Conservation (phyloP, 345 rosid genomes). For the Raphanus sativus region DNA sequence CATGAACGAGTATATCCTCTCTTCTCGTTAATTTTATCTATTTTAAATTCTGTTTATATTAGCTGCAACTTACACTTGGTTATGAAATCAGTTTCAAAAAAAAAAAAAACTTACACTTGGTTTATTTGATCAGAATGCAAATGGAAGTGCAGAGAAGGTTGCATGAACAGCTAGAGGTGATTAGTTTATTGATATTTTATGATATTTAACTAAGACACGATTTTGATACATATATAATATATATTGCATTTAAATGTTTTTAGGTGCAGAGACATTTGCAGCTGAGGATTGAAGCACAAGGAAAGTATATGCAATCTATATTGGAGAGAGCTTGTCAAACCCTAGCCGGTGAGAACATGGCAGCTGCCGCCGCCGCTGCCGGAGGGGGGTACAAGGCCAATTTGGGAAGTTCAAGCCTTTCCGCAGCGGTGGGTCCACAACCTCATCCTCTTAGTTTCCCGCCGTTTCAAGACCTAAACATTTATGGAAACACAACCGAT, state of each 20-base stretch:
- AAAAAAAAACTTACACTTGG: conserved; percentile 57
- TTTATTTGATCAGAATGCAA: conserved; percentile 85
- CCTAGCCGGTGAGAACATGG: conserved; percentile 70
- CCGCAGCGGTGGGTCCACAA: conserved; percentile 42
- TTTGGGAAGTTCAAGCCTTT: conserved; percentile 51
- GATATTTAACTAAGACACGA: background rate
- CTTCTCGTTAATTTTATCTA: background rate
- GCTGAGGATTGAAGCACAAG: conserved; percentile 97
- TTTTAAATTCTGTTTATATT: background rate
- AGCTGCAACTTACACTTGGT: conserved; percentile 49
- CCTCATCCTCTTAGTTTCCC: conserved; percentile 64
- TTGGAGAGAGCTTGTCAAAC: conserved; percentile 95
- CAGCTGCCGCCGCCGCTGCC: conserved; percentile 38
- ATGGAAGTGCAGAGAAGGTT: conserved; percentile 99
- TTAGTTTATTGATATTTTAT: background rate
- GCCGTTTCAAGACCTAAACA: conserved; percentile 89
- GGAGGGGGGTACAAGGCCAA: conserved; percentile 49
- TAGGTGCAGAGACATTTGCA: conserved; percentile 98
- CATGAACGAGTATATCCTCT: conserved; percentile 71
- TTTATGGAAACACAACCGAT: conserved; percentile 56
- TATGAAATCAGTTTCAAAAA: too few relatives aligned
- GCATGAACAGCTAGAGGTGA: conserved; percentile 97
- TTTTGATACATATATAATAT: background rate
- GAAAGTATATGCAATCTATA: conserved; percentile 95
- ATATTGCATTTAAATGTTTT: background rate